Percentiles rank a stretch among this genome's conserved stretches.
Conservation (phyloP, 768 basidiomycete species). For the Kwoniella shandongensis region DNA sequence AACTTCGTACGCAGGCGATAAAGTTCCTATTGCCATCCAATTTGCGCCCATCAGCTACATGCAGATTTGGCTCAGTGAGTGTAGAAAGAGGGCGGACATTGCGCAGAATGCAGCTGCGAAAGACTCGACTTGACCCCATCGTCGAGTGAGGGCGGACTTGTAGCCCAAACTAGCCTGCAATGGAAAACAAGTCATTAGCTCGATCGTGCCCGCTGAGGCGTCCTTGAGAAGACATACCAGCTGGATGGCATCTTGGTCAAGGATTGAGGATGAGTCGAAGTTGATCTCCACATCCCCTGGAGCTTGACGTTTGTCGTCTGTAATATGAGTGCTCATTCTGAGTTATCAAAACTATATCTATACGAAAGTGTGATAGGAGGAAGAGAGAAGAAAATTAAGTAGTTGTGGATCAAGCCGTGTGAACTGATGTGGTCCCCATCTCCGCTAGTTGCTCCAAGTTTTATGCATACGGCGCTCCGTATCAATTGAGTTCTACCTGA, state of each 20-base stretch:
- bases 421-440: too few species aligned
- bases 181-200: background rate
- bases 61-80: background rate
- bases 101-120: conserved; percentile 27
- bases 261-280: conserved; percentile 7
- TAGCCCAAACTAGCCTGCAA: conserved; percentile 19
- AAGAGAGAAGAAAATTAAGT: too few species aligned
- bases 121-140: conserved; percentile 18
- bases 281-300: background rate
- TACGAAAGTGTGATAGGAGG: too few species aligned
- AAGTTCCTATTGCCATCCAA: conserved; percentile 12
- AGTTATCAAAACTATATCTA: too few species aligned
- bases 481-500: too few species aligned
- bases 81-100: conserved; percentile 4
- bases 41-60: too few species aligned
- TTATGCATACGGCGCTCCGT: too few species aligned
- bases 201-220: too few species aligned
- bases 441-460: too few species aligned
- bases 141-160: conserved; percentile 22
- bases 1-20: conserved; percentile 15
- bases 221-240: conserved; percentile 2
- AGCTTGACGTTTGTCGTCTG: too few species aligned
- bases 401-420: too few species aligned
- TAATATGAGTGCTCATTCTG: too few species aligned
- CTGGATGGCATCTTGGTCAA: conserved; percentile 15